phyloP scores from a whole-genome alignment of 148 eudicot genomes.

The Mesembryanthemum crystallinum region DNA sequence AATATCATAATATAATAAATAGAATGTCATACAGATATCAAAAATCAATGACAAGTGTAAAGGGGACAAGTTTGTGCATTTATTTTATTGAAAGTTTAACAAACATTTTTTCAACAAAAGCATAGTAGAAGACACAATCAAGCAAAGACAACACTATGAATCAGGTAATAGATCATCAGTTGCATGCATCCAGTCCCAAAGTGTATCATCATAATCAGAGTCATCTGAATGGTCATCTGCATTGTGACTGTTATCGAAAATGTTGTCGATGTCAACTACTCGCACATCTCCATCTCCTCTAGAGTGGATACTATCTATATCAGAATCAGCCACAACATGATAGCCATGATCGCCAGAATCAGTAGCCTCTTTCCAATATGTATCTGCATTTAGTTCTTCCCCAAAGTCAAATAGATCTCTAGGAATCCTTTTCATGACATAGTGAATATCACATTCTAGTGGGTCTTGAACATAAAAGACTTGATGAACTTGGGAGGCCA shows the following conservation, averaged over 20 bases:
- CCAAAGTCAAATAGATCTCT: neutral
- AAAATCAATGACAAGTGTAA: no score
- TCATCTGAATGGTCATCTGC: neutral
- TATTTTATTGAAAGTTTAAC: neutral
- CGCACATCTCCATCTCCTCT: neutral
- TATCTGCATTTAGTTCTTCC: neutral
- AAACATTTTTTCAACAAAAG: neutral
- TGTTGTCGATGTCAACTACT: neutral
- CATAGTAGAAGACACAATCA: neutral
- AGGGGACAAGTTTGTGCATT: no score
- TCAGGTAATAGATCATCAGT: no score
- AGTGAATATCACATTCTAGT: neutral
- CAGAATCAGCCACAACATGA: neutral
- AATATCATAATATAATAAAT: no score
- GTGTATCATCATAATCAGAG: neutral
- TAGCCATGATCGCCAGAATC: neutral
- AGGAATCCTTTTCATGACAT: neutral
- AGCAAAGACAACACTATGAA: neutral
- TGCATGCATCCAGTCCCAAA: slow-evolving; percentile 1
- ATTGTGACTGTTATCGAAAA: no score
- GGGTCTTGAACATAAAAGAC: neutral
- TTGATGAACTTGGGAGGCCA: slow-evolving; percentile 5
- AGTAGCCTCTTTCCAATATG: neutral
- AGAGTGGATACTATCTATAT: neutral
- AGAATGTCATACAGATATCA: no score